Conservation (phyloP, 495 filamentous ascomycete species). For the Geopyxis carbonaria region DNA sequence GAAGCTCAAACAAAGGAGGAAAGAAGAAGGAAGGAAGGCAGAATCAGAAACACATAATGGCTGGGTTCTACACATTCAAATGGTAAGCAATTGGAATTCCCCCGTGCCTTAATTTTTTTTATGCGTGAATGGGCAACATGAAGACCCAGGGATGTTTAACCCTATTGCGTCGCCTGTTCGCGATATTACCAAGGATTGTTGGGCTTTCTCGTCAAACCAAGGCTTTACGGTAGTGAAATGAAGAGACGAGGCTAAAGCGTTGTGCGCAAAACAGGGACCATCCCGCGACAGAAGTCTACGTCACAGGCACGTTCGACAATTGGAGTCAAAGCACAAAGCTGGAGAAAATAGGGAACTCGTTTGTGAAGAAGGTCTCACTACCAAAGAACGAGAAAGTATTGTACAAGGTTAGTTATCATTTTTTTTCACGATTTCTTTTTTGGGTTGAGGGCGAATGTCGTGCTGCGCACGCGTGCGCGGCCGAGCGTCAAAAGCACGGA, state of each 20-base stretch:
- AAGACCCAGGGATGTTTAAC: constrained; percentile 8
- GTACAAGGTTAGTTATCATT: constrained; percentile 50
- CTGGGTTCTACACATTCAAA: constrained; percentile 18
- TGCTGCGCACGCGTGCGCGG: too few species aligned
- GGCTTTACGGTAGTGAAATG: not conserved
- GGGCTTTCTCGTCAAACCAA: not conserved
- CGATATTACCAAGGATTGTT: too few species aligned
- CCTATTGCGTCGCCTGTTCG: not conserved
- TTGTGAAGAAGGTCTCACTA: constrained; percentile 62
- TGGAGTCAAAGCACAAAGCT: constrained; percentile 75
- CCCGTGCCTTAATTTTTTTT: not conserved
- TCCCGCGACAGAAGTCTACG: constrained; percentile 51
- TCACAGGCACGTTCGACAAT: constrained; percentile 90
- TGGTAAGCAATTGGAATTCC: constrained; percentile 11
- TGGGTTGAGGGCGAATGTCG: too few species aligned
- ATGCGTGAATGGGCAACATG: not conserved
- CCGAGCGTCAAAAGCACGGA: too few species aligned
- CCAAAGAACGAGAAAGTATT: constrained; percentile 47
- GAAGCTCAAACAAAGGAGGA: too few species aligned
- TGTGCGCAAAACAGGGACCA: constrained; percentile 19
- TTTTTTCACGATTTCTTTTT: constrained; percentile 8
- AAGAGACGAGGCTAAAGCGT: not conserved
- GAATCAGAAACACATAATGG: constrained; percentile 8
- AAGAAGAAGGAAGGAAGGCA: too few species aligned
- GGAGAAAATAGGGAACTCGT: constrained; percentile 49